A percentile compares a stretch with the other conserved stretches of the same genome.
Evolutionary conservation across 163 green algal species (phyloP).

Genomic region (Chlorella variabilis): DNA sequence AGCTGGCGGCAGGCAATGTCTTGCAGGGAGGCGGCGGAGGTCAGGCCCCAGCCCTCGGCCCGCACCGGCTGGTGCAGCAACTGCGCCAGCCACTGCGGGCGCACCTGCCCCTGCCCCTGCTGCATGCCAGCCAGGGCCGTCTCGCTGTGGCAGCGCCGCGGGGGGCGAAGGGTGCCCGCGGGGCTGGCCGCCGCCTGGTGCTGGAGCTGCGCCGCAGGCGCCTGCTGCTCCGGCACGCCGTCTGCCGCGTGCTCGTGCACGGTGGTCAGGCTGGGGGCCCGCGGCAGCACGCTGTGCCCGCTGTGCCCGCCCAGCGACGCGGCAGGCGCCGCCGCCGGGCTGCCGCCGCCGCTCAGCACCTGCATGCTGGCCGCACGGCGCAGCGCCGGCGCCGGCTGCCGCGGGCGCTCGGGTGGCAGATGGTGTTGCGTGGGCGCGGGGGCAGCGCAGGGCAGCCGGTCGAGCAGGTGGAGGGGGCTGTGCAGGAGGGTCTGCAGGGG

Average conservation of each 20-base stretch:
- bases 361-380: slow-evolving; percentile 23
- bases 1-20: slow-evolving; percentile 29
- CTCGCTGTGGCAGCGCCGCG: slow-evolving; percentile 23
- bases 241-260: neutral
- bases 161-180: too few relatives aligned
- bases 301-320: too few relatives aligned
- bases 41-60: slow-evolving; percentile 5
- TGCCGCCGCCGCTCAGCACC: neutral
- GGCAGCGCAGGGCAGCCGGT: neutral
- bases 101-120: neutral
- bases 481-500: slow-evolving; percentile 1
- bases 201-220: neutral
- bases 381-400: neutral
- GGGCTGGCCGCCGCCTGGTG: neutral
- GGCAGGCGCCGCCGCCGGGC: neutral
- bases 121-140: neutral
- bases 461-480: slow-evolving; percentile 6
- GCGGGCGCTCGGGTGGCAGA: neutral
- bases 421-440: neutral
- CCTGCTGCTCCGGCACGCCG: neutral
- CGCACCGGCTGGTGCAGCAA: neutral
- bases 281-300: neutral
- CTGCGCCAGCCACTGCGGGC: slow-evolving; percentile 16
- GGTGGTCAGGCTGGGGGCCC: neutral
- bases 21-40: slow-evolving; percentile 13